Percentiles rank a stretch among this genome's conserved stretches.
These are phyloP conservation scores for Quercus suber DNA, from an alignment of 306 rosid species.

Conservation along the genomic window DNA sequence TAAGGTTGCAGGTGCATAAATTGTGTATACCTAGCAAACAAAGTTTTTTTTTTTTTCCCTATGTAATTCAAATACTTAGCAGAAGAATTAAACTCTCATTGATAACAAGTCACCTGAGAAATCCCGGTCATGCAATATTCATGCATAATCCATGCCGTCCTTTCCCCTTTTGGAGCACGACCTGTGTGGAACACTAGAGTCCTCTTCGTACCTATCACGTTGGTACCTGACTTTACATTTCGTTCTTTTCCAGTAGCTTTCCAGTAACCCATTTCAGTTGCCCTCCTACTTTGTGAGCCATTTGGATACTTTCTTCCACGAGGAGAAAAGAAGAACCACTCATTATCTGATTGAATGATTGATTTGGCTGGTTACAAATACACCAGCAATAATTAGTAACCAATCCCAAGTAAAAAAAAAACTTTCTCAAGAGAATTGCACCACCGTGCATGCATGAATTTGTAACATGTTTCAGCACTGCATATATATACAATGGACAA, in stretches of 20 bases:
- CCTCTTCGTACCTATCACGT: slow-evolving; percentile 74
- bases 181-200: slow-evolving; percentile 91
- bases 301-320: slow-evolving; percentile 96
- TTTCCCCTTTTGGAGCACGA: slow-evolving; percentile 93
- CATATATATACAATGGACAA: background rate
- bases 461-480: background rate
- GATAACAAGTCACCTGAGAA: slow-evolving; percentile 58
- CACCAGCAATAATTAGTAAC: slow-evolving; percentile 26
- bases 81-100: background rate
- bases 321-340: slow-evolving; percentile 97
- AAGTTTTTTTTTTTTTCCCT: background rate
- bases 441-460: background rate
- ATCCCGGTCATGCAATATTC: slow-evolving; percentile 71
- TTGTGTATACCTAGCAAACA: background rate
- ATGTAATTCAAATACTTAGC: background rate
- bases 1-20: background rate
- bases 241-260: slow-evolving; percentile 97
- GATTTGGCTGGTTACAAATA: slow-evolving; percentile 60
- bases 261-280: slow-evolving; percentile 91
- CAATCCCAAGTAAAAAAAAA: background rate
- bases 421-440: background rate
- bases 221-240: slow-evolving; percentile 68
- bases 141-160: slow-evolving; percentile 98
- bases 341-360: slow-evolving; percentile 65
- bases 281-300: slow-evolving; percentile 87